phyloP scores from a whole-genome alignment of 352 stramenopile genomes.

The Phytopythium cucurbitacearum region DNA sequence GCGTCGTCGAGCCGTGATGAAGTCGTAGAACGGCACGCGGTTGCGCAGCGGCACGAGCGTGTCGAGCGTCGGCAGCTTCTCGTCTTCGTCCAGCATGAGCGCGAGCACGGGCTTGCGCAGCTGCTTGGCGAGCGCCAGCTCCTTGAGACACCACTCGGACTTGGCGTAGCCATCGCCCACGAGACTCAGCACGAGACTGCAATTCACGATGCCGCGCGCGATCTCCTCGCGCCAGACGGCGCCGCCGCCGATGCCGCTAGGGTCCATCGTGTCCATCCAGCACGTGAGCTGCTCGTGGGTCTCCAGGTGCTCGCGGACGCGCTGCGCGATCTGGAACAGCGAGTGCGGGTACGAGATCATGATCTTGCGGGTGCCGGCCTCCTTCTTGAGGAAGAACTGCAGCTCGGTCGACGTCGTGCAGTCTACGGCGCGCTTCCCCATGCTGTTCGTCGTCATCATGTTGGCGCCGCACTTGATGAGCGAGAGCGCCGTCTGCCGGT shows the following conservation, averaged over 20 bases:
- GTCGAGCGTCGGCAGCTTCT: conserved; percentile 14
- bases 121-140: conserved; percentile 71
- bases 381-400: conserved; percentile 74
- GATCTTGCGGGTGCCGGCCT: conserved; percentile 63
- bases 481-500: conserved; percentile 56
- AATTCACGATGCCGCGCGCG: conserved; percentile 69
- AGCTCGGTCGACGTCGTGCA: conserved; percentile 76
- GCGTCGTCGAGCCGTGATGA: conserved; percentile 29
- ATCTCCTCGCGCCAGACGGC: conserved; percentile 82
- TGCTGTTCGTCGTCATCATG: conserved; percentile 61
- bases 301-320: conserved; percentile 61
- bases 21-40: conserved; percentile 49
- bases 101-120: conserved; percentile 53
- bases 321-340: conserved; percentile 54
- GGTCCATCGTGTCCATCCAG: conserved; percentile 85
- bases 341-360: conserved; percentile 85
- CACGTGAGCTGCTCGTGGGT: conserved; percentile 54
- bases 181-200: conserved; percentile 65
- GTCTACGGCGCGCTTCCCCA: conserved; percentile 65
- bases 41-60: conserved; percentile 39
- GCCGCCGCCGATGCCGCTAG: conserved; percentile 66
- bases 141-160: conserved; percentile 80
- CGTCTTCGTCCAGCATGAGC: conserved; percentile 48
- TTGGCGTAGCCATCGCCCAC: conserved; percentile 68
- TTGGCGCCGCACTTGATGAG: conserved; percentile 70